Conservation (phyloP, 179 eudicot species). For the Heliamphora pulchella region DNA sequence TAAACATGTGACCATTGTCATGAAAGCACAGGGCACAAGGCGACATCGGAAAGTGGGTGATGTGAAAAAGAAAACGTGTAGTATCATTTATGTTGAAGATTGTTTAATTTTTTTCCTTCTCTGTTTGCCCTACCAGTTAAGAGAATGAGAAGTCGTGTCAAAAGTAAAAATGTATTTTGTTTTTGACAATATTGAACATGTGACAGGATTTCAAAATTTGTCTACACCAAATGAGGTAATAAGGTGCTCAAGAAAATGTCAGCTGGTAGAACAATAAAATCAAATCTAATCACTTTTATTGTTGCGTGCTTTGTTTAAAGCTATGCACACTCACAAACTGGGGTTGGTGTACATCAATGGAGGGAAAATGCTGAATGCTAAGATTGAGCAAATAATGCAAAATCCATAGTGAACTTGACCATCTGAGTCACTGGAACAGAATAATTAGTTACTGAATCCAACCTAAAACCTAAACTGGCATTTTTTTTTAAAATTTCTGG, state of each 20-base stretch:
- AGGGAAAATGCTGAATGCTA: background rate
- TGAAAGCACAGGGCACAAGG: too few species aligned
- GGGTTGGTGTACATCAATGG: background rate
- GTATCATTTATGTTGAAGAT: too few species aligned
- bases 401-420: background rate
- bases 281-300: background rate
- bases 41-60: too few species aligned
- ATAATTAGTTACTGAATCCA: background rate
- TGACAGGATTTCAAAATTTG: too few species aligned
- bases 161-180: too few species aligned
- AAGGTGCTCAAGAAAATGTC: background rate
- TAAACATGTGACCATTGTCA: too few species aligned
- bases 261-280: background rate
- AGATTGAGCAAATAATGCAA: background rate
- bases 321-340: background rate
- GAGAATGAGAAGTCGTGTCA: too few species aligned
- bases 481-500: background rate
- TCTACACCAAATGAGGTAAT: background rate
- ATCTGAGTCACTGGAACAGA: background rate
- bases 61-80: too few species aligned
- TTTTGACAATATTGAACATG: too few species aligned
- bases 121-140: too few species aligned
- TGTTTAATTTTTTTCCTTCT: too few species aligned
- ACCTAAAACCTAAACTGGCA: background rate
- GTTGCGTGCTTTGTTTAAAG: background rate